Evolutionary conservation across 2,329 filamentous ascomycete genomes (phyloP), one percentile per base, ranked within the genome.

Genomic region (Balansia obtecta): DNA sequence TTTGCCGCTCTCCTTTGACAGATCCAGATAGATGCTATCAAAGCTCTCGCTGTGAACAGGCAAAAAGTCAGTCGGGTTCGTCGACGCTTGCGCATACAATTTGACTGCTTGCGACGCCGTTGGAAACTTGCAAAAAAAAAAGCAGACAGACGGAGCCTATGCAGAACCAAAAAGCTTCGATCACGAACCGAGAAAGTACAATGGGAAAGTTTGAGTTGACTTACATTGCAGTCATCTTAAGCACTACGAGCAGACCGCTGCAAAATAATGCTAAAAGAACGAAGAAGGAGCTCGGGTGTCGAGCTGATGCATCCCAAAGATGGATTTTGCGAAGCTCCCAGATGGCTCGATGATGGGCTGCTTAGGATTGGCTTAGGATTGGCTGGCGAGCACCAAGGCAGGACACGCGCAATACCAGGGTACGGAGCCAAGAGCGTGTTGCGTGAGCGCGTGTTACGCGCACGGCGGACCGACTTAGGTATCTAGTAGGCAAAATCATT

Each of bases 11-110:
- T 93, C 85, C 68, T 89, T 93, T 61, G 90, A 96, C 53, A 98
- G 80, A 67, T 98, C 91, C 61, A 98, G 82, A 70, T 93, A 90
- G 71, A 97, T 95, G 70, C 88, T 89, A 65, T 97, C 91, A 71
- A 98, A 98, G 65, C 85, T 93, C 80, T 98, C 93, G 59, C 80
- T 84, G 53, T 10, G 12, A 16, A 15, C 6, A 13, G 15, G 9
- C 20, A 20, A 18, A 33, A 18, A 38, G 38, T 47, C 40, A 43
- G 46, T 22, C 20, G 33, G 15, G 7, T n/a, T 33, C 20, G 16
- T 5, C 5, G 46, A 15, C 32, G 22, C 38, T 37, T 15, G 37
- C 22, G 6, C 18, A 32, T 46, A 20, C 39, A 43, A 12, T 47
- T n/a, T 9, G 12, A 39, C n/a, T 39, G 33, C 45, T 13, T 33